These are phyloP conservation scores for Coniochaeta hoffmannii DNA, from an alignment of 2,329 filamentous ascomycete species.

Conservation along the genomic window DNA sequence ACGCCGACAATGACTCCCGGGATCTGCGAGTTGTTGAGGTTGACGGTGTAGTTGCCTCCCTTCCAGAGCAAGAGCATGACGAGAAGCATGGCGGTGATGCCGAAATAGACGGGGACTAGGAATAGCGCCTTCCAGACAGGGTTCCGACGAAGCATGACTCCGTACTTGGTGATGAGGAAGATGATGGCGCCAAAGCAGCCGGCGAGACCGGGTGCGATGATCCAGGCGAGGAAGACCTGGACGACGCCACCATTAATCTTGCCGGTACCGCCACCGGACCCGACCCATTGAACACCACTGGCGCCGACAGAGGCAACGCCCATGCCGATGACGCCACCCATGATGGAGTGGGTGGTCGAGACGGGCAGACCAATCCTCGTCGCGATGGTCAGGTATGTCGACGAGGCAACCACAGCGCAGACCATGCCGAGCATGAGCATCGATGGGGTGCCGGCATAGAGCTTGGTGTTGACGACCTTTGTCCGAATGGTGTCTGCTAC, in stretches of 20 bases:
- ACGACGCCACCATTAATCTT: conserved; percentile 42
- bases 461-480: conserved; percentile 43
- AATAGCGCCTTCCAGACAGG: conserved; percentile 45
- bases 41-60: conserved; percentile 36
- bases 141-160: conserved; percentile 44
- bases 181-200: conserved; percentile 45
- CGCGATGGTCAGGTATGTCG: conserved; percentile 48
- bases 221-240: conserved; percentile 54
- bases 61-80: conserved; percentile 56
- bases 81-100: conserved; percentile 44
- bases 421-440: conserved; percentile 53
- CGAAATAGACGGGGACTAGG: conserved; percentile 49
- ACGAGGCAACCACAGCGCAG: conserved; percentile 45
- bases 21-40: conserved; percentile 39
- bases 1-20: conserved; percentile 47
- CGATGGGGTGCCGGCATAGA: conserved; percentile 39
- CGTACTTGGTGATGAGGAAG: conserved; percentile 50
- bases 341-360: conserved; percentile 54
- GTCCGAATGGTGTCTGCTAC: conserved; percentile 56
- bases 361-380: conserved; percentile 49
- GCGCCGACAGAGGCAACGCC: conserved; percentile 48
- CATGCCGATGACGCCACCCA: conserved; percentile 52
- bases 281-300: conserved; percentile 45
- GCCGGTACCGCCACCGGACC: conserved; percentile 27
- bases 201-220: conserved; percentile 50